Base-by-base conservation (phyloP, 768 basidiomycete species). In the Pleurotus tuber-regium region DNA sequence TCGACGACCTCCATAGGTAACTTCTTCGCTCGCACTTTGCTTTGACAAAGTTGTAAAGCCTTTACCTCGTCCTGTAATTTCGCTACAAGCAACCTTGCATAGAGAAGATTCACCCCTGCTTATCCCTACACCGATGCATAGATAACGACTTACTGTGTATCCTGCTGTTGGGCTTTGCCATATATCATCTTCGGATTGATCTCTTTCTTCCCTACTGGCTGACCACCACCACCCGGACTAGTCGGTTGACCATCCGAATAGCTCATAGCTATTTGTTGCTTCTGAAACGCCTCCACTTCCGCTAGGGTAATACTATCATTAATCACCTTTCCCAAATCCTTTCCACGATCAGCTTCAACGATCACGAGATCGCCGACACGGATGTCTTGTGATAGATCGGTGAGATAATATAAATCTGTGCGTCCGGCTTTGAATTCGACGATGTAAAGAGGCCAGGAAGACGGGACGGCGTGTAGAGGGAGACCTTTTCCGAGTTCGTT, bases 1-100 rank as follows among this genome's bases (percentile, higher is more conserved):
- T 98, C 96, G 43, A 97, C 86, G 53, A 99, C 94, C 68, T 98
- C 92, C 96, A 99, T 99, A 14, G 94, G 94, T 63, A 98, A 71
- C 65, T 93, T 93, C 73, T 95, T 90, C 66, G 93, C 92, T 48
- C 86, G 76, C 11, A 97, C 95, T 68, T 98, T 98, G 54, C 77
- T 89, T 67, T 92, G 84, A 59, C 95, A 97, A 50, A 98, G 73
- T 61, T 90, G 86, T 38, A 99, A 72, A 18, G 96, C 96, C 70
- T 95, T 94, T 51, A 83, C 70, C 69, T 99, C 96, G 67, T 99
- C 96, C 61, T 88, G 86, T 51, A 83, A 75, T 74, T 98, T 99
- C 35, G 84, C 75, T 23, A 84, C 75, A 54, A 98, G 76, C 36
- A 90, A 68, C 63, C 90, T 92, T 54, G 35, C 21, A 38, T 7